These are phyloP conservation scores for Saccharomyces uvarum DNA, from an alignment of 1,139 yeast genomes.

Conservation along the genomic window DNA sequence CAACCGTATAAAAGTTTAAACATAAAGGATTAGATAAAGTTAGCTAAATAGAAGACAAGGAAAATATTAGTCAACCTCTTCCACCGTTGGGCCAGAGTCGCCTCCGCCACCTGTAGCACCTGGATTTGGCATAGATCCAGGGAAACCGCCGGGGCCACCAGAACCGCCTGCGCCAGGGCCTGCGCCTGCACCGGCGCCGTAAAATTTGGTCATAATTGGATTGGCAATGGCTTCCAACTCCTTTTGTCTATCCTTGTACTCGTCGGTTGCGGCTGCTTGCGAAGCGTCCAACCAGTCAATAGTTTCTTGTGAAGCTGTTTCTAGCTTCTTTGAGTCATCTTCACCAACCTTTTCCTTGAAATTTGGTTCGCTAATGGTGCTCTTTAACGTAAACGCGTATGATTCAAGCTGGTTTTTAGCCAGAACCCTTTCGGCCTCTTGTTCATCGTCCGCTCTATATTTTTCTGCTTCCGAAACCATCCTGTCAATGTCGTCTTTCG, in stretches of 20 bases:
- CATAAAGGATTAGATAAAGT: background rate
- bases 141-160: slow-evolving; percentile 14
- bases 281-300: slow-evolving; percentile 79
- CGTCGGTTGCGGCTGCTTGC: slow-evolving; percentile 80
- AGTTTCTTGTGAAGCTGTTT: slow-evolving; percentile 76
- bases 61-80: slow-evolving; percentile 51
- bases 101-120: slow-evolving; percentile 38
- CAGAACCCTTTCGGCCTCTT: slow-evolving; percentile 67
- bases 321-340: slow-evolving; percentile 75
- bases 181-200: slow-evolving; percentile 45
- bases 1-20: background rate
- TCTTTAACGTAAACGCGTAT: slow-evolving; percentile 72
- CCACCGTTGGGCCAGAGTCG: slow-evolving; percentile 57
- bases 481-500: slow-evolving; percentile 85
- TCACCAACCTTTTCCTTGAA: slow-evolving; percentile 71
- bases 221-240: slow-evolving; percentile 57
- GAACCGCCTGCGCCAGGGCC: slow-evolving; percentile 39
- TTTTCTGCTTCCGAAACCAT: slow-evolving; percentile 87
- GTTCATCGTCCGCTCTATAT: slow-evolving; percentile 70
- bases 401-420: slow-evolving; percentile 79
- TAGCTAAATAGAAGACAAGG: background rate
- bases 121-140: slow-evolving; percentile 18
- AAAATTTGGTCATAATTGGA: slow-evolving; percentile 58
- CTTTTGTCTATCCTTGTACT: slow-evolving; percentile 57
- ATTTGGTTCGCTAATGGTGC: slow-evolving; percentile 53